Percentiles rank a stretch among this genome's conserved stretches.
phyloP scores from a whole-genome alignment of 495 filamentous ascomycete genomes.

The Geopyxis carbonaria region DNA sequence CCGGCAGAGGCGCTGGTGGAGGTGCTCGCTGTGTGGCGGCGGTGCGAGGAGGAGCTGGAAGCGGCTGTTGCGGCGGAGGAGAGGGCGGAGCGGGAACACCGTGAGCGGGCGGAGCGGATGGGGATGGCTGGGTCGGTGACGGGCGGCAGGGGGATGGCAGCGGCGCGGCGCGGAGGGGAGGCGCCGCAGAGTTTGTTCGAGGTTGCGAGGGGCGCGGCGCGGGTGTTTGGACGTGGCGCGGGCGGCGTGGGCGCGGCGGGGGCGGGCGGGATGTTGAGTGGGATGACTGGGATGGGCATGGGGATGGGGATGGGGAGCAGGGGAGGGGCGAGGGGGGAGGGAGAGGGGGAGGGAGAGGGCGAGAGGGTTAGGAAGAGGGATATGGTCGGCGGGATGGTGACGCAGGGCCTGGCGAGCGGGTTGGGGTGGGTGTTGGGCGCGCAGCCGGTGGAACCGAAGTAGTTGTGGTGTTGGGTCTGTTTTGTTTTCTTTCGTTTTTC shows the following conservation, averaged over 20 bases:
- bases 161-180: conserved; percentile 39
- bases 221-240: conserved; percentile 33
- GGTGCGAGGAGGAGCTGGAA: conserved; percentile 73
- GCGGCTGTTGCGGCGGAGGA: conserved; percentile 51
- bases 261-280: conserved; percentile 9
- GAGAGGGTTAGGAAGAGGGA: conserved; percentile 49
- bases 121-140: conserved; percentile 22
- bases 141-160: conserved; percentile 23
- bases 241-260: conserved; percentile 10
- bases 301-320: conserved; percentile 20
- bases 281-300: conserved; percentile 16
- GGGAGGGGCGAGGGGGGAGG: conserved; percentile 16
- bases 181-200: conserved; percentile 92
- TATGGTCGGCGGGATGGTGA: conserved; percentile 59
- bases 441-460: too few relatives aligned
- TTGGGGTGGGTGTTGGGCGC: conserved; percentile 76
- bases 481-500: too few relatives aligned
- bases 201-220: conserved; percentile 63
- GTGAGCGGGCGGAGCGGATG: conserved; percentile 20
- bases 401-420: conserved; percentile 55
- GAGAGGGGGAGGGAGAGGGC: conserved; percentile 19
- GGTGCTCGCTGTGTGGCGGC: conserved; percentile 66
- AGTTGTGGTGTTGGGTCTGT: too few relatives aligned
- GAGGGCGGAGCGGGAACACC: conserved; percentile 48
- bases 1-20: conserved; percentile 64